A percentile compares a stretch with the other conserved stretches of the same genome.
Evolutionary conservation across 495 filamentous ascomycete genomes (phyloP).

Genomic region (Parathielavia hyrcaniae): DNA sequence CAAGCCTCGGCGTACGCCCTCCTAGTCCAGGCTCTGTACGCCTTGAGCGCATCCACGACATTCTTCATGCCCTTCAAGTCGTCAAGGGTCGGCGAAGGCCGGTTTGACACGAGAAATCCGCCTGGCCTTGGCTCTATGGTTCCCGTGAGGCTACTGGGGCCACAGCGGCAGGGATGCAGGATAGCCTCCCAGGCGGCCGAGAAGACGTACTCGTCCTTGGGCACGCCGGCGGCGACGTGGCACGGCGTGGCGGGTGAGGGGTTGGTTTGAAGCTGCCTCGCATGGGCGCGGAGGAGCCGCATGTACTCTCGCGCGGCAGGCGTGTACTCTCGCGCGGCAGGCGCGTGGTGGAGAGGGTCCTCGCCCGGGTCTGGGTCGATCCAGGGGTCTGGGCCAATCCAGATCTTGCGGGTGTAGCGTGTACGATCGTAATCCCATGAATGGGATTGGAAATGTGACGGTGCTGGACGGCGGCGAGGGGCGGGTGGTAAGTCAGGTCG

Average conservation of each 20-base stretch:
- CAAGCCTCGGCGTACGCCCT: conserved; percentile 13
- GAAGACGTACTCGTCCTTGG: conserved; percentile 33
- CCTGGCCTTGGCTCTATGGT: not conserved
- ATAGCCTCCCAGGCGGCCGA: conserved; percentile 40
- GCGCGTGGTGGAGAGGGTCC: conserved; percentile 22
- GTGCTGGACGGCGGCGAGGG: not conserved
- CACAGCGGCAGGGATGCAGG: conserved; percentile 2
- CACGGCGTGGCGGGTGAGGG: conserved; percentile 36
- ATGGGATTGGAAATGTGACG: not conserved
- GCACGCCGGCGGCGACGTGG: conserved; percentile 40
- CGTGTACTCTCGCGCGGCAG: conserved; percentile 35
- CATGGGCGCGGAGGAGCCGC: conserved; percentile 28
- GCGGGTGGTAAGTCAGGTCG: not conserved
- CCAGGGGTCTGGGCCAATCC: conserved; percentile 32
- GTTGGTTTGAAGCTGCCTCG: conserved; percentile 18
- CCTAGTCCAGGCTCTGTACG: conserved; percentile 31
- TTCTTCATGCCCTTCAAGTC: conserved; percentile 33
- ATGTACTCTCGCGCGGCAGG: conserved; percentile 37
- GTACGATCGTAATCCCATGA: conserved; percentile 25
- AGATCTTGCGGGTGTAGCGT: conserved; percentile 30
- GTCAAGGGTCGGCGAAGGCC: not conserved
- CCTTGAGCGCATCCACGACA: conserved; percentile 36
- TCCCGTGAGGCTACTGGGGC: not conserved
- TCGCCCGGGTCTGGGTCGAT: not conserved
- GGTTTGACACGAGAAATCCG: not conserved